Base-by-base conservation (phyloP, 768 basidiomycete genomes). In the Scleroderma bovista region DNA sequence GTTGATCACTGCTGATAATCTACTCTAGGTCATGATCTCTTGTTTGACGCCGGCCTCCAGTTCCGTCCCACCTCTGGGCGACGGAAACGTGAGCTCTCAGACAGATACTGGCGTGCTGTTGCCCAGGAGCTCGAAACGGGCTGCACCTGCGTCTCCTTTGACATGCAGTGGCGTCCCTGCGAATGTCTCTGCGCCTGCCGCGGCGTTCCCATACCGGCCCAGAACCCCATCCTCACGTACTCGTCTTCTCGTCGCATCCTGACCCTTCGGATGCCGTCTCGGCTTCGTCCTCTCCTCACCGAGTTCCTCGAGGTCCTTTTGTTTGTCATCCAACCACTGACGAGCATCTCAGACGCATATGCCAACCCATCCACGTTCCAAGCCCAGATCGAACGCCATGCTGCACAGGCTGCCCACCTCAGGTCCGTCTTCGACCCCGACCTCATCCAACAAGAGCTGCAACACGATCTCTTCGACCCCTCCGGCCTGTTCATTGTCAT, bases 91-190 rank as follows among this genome's bases (percentile, higher is more conserved):
- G 80, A 84, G 44, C 72, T 80, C 33, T 76, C 83, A 0, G 89
- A 93, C 55, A 81, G 78, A 51, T 97, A 95, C 63, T 97, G 93
- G 93, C 72, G 73, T 37, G 86, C 92, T 38, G 74, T 97, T 47
- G 72, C 78, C 31, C 79, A 78, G 45, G 93, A 97, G 71, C 73
- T 93, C 20, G 79, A 86, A 60, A 70, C 71, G 0, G 89, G 88
- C 1, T 96, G 93, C 69, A 91, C 88, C 0, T 93, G 92, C 64
- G 75, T 87, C 50, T 83, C 91, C 17, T 81, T 88, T 53, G 84
- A 87, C 64, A 62, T 73, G 37, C 70, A 74, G 20, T 80, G 82
- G 49, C 75, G 74, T 50, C 77, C 78, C n/a, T 68, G 61, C 61
- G 70, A 75, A 2, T 77, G 77, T 51, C 66, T 78, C 46, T 88